phyloP scores from a whole-genome alignment of 2,329 filamentous ascomycete species.

The Ophioceras dolichostomum region DNA sequence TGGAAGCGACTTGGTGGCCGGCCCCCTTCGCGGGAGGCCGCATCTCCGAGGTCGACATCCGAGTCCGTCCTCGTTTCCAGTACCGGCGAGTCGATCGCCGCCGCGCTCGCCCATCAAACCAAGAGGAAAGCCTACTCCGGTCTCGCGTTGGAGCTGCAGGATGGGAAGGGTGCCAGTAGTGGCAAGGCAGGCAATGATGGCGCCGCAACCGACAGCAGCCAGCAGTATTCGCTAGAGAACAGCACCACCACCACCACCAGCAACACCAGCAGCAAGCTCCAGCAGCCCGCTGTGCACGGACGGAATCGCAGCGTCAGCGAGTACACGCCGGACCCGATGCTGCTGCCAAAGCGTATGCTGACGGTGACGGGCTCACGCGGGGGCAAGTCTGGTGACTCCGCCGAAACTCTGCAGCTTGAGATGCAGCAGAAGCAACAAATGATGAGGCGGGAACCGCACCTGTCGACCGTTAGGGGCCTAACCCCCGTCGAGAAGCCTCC shows the following conservation, averaged over 20 bases:
- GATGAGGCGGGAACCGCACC: conserved; percentile 64
- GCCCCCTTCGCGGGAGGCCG: conserved; percentile 32
- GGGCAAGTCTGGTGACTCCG: conserved; percentile 26
- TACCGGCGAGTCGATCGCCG: conserved; percentile 38
- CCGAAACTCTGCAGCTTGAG: neutral
- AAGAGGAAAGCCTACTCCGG: conserved; percentile 48
- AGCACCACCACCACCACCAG: conserved; percentile 5
- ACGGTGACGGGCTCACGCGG: conserved; percentile 53
- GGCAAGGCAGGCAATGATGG: conserved; percentile 1
- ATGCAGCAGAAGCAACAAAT: conserved; percentile 19
- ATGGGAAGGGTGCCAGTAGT: conserved; percentile 14
- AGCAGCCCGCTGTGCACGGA: conserved; percentile 36
- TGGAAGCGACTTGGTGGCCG: conserved; percentile 44
- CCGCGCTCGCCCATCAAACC: conserved; percentile 36
- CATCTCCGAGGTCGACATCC: conserved; percentile 18
- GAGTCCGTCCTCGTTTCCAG: conserved; percentile 36
- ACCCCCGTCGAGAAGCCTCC: conserved; percentile 52
- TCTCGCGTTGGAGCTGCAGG: no score
- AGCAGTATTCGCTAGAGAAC: conserved; percentile 12
- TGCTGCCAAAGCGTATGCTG: conserved; percentile 58
- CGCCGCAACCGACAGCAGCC: no score
- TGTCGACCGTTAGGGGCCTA: conserved; percentile 68
- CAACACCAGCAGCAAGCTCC: conserved; percentile 13
- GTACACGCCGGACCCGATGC: conserved; percentile 62
- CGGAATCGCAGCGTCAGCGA: conserved; percentile 82